phyloP scores from a whole-genome alignment of 2,329 filamentous ascomycete genomes.

The Alternaria tenuissima region DNA sequence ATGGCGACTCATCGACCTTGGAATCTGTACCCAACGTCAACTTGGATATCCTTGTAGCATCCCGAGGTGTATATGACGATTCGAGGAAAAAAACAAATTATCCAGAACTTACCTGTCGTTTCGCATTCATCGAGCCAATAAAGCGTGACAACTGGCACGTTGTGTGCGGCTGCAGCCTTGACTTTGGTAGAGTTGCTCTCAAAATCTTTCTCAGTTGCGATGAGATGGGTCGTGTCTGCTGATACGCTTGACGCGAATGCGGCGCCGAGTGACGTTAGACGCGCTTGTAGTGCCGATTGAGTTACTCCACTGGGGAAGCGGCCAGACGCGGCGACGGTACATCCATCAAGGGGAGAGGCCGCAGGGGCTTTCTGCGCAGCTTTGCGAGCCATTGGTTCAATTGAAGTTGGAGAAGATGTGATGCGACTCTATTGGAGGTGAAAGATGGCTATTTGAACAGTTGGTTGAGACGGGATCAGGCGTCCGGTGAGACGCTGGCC shows the following conservation, averaged over 20 bases:
- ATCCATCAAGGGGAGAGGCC: constrained; percentile 57
- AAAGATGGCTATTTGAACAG: constrained; percentile 21
- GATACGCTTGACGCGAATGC: constrained; percentile 59
- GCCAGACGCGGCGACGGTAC: constrained; percentile 66
- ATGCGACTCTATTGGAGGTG: background rate
- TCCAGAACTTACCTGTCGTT: constrained; percentile 42
- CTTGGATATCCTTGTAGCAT: background rate
- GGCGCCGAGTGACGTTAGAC: constrained; percentile 61
- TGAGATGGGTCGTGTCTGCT: constrained; percentile 62
- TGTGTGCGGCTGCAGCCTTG: constrained; percentile 56
- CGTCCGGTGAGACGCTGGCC: constrained; percentile 10
- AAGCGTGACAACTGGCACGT: constrained; percentile 64
- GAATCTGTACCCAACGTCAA: constrained; percentile 15
- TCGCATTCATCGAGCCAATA: constrained; percentile 70
- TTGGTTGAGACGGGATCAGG: constrained; percentile 9
- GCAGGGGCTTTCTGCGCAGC: constrained; percentile 30
- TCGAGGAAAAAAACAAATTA: background rate
- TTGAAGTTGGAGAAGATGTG: constrained; percentile 1
- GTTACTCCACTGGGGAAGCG: constrained; percentile 62
- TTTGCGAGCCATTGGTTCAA: constrained; percentile 33
- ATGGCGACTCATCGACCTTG: constrained; percentile 52
- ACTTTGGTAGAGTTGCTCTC: constrained; percentile 62
- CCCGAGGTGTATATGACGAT: background rate
- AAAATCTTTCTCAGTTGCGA: constrained; percentile 64
- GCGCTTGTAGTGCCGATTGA: constrained; percentile 60